These are phyloP conservation scores for Paraglomus occultum DNA, from an alignment of 192 early-diverging fungal genomes.

Conservation along the genomic window DNA sequence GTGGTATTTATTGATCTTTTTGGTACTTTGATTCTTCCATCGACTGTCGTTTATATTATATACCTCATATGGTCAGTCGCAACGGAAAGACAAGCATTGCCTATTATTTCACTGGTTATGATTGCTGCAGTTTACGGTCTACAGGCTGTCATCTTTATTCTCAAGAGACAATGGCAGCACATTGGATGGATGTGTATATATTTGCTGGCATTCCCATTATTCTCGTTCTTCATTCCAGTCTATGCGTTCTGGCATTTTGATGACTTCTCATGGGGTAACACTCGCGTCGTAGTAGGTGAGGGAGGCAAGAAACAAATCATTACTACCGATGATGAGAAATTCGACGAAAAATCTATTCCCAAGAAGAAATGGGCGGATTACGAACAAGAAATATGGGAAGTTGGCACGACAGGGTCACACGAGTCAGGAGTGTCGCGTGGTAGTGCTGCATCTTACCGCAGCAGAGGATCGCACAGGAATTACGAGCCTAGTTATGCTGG, in stretches of 20 bases:
- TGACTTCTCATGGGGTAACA: slow-evolving; percentile 99
- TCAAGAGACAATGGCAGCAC: slow-evolving; percentile 69
- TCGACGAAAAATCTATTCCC: slow-evolving; percentile 83
- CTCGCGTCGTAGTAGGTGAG: slow-evolving; percentile 77
- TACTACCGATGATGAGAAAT: slow-evolving; percentile 72
- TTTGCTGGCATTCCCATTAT: slow-evolving; percentile 88
- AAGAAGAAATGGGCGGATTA: slow-evolving; percentile 86
- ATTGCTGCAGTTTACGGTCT: slow-evolving; percentile 85
- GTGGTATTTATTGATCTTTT: slow-evolving; percentile 92
- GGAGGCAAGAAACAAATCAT: slow-evolving; percentile 58
- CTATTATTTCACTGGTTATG: slow-evolving; percentile 76
- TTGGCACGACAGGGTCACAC: slow-evolving; percentile 50
- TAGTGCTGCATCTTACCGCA: slow-evolving; percentile 40
- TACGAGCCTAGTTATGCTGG: not conserved
- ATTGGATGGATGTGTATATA: slow-evolving; percentile 87
- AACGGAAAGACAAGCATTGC: slow-evolving; percentile 62
- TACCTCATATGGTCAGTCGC: slow-evolving; percentile 75
- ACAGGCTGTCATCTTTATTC: slow-evolving; percentile 67
- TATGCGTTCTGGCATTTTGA: slow-evolving; percentile 99
- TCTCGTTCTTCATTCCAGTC: slow-evolving; percentile 86
- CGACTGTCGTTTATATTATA: slow-evolving; percentile 76
- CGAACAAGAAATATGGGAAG: slow-evolving; percentile 77
- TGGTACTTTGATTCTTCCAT: slow-evolving; percentile 73
- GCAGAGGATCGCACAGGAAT: slow-evolving; percentile 20
- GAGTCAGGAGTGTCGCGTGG: slow-evolving; percentile 42